These are phyloP conservation scores for Mycena latifolia DNA, from an alignment of 768 basidiomycete species.

Conservation along the genomic window DNA sequence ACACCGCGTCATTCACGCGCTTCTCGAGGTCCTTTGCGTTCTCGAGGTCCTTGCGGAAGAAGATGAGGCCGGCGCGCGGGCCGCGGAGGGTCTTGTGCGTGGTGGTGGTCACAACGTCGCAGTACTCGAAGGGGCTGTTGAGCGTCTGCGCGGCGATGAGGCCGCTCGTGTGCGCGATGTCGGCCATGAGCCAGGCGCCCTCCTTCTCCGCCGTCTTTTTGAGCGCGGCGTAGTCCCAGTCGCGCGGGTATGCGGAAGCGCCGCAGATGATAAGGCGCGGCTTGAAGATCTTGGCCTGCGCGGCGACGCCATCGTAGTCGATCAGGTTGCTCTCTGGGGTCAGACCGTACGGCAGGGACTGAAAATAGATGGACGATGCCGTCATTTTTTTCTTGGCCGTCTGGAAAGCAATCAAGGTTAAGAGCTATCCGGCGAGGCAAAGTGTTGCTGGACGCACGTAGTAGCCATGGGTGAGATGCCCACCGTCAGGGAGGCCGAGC, in stretches of 20 bases:
- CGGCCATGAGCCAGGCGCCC: conserved; percentile 94
- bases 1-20: conserved; percentile 97
- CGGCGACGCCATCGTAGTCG: conserved; percentile 85
- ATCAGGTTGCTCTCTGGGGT: conserved; percentile 87
- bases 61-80: conserved; percentile 97
- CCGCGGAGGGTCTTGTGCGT: conserved; percentile 99
- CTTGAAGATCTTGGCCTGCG: conserved; percentile 95
- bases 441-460: conserved; percentile 69
- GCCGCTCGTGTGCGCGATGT: conserved; percentile 98
- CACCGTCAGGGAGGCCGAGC: conserved; percentile 97
- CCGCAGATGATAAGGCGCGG: conserved; percentile 96
- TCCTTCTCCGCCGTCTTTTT: conserved; percentile 87
- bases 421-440: not conserved
- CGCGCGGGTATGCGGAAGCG: conserved; percentile 97
- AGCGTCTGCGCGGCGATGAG: conserved; percentile 94
- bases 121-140: conserved; percentile 93
- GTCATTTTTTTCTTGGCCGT: conserved; percentile 99
- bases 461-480: conserved; percentile 97
- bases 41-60: conserved; percentile 95
- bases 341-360: conserved; percentile 94
- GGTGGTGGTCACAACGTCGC: conserved; percentile 98
- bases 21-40: conserved; percentile 91
- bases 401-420: conserved; percentile 50
- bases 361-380: conserved; percentile 99
- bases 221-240: conserved; percentile 94